These are phyloP conservation scores for Fraxinus americana DNA, from an alignment of 257 asterid species.

Conservation along the genomic window DNA sequence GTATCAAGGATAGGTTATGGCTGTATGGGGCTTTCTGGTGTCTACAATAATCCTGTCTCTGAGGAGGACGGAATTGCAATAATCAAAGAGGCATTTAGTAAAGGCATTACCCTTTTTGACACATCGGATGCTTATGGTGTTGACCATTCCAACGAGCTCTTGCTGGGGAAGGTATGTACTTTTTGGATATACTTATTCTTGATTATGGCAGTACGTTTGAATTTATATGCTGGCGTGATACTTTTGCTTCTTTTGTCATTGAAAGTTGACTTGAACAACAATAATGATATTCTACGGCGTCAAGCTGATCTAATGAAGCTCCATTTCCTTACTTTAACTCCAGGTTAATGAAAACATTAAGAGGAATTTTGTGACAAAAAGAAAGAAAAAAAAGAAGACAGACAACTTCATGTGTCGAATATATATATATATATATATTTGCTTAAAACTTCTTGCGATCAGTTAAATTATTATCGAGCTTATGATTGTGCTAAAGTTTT, in stretches of 20 bases:
- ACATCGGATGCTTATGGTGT: constrained; percentile 50
- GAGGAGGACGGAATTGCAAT: constrained; percentile 53
- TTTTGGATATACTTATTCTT: no score
- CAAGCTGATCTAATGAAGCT: neutral
- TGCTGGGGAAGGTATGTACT: constrained; percentile 49
- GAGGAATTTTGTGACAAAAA: neutral
- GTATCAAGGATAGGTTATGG: constrained; percentile 63
- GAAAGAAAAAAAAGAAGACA: neutral
- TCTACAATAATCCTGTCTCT: constrained; percentile 42
- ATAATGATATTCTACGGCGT: neutral
- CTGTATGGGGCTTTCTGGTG: constrained; percentile 65
- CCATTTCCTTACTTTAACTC: neutral
- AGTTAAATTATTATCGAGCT: neutral
- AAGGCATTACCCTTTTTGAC: constrained; percentile 54
- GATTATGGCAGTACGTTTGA: neutral
- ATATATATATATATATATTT: neutral
- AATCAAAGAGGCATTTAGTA: constrained; percentile 47
- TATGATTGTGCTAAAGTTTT: neutral
- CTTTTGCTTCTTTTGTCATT: neutral
- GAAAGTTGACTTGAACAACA: neutral
- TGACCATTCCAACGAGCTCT: constrained; percentile 44
- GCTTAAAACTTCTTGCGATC: neutral
- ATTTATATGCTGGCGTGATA: neutral
- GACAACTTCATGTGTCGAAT: neutral
- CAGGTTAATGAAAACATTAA: neutral